phyloP scores from a whole-genome alignment of 1,139 yeast species.

The Nadsonia commutata region DNA sequence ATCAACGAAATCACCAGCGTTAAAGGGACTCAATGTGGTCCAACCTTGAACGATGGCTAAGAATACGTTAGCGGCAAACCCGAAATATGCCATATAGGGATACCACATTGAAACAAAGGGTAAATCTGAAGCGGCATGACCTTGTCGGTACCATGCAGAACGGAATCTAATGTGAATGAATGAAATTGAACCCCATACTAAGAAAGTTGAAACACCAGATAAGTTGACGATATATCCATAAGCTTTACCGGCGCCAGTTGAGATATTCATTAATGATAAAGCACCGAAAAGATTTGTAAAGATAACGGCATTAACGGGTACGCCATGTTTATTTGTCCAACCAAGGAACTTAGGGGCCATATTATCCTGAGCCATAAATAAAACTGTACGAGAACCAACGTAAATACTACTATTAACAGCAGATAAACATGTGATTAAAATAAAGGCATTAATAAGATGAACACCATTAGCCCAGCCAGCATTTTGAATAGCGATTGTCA shows the following conservation, averaged over 20 bases:
- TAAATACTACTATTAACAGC: slow-evolving; percentile 67
- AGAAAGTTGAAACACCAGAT: slow-evolving; percentile 42
- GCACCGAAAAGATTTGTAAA: slow-evolving; percentile 28
- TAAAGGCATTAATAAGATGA: slow-evolving; percentile 60
- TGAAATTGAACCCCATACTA: slow-evolving; percentile 38
- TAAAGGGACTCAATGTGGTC: slow-evolving; percentile 47
- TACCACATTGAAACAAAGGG: slow-evolving; percentile 40
- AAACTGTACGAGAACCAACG: slow-evolving; percentile 43
- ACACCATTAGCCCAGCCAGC: slow-evolving; percentile 62
- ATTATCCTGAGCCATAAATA: slow-evolving; percentile 44
- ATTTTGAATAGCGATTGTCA: slow-evolving; percentile 54
- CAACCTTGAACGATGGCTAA: slow-evolving; percentile 56
- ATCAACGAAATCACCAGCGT: slow-evolving; percentile 47
- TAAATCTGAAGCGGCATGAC: slow-evolving; percentile 32
- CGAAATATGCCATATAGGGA: slow-evolving; percentile 39
- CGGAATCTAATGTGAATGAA: slow-evolving; percentile 38
- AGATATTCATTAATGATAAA: slow-evolving; percentile 52
- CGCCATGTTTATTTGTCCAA: slow-evolving; percentile 43
- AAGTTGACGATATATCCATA: slow-evolving; percentile 77
- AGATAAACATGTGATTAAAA: slow-evolving; percentile 50
- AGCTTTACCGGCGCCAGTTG: slow-evolving; percentile 50
- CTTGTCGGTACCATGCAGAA: slow-evolving; percentile 35
- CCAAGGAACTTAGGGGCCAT: slow-evolving; percentile 46
- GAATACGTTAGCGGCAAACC: slow-evolving; percentile 36
- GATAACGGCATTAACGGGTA: slow-evolving; percentile 40